Evolutionary conservation across 306 rosid genomes (phyloP).

Genomic region (Quillaja saponaria): DNA sequence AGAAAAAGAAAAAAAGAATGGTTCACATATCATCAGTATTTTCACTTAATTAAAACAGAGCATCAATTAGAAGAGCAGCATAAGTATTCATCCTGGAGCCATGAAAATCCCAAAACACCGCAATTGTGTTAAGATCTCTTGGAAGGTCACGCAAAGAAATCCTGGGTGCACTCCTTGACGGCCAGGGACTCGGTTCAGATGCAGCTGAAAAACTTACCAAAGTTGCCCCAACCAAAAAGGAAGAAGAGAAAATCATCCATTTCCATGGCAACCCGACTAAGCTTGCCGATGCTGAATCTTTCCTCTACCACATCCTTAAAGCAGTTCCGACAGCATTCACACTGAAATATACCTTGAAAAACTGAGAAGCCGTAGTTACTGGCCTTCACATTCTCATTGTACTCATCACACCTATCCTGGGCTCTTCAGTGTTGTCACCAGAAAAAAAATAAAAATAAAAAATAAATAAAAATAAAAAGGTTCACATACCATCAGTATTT

Average conservation of each 20-base stretch:
- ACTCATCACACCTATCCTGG: too few relatives aligned
- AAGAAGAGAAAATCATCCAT: slow-evolving; percentile 56
- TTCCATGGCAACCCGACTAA: slow-evolving; percentile 60
- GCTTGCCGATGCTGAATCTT: slow-evolving; percentile 79
- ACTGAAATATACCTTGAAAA: not conserved
- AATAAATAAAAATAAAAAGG: too few relatives aligned
- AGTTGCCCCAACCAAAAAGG: slow-evolving; percentile 71
- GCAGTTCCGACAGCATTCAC: slow-evolving; percentile 70
- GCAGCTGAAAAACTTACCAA: slow-evolving; percentile 76
- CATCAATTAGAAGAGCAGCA: too few relatives aligned
- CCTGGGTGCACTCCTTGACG: slow-evolving; percentile 62
- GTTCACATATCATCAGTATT: too few relatives aligned
- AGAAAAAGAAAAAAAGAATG: too few relatives aligned
- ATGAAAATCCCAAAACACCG: slow-evolving; percentile 71
- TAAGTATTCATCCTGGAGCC: slow-evolving; percentile 67
- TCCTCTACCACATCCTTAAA: slow-evolving; percentile 65
- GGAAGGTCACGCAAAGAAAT: slow-evolving; percentile 59
- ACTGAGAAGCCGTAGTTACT: too few relatives aligned
- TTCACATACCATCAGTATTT: too few relatives aligned
- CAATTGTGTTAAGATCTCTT: slow-evolving; percentile 70
- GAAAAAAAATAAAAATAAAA: too few relatives aligned
- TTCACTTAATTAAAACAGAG: too few relatives aligned
- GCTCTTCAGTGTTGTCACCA: too few relatives aligned
- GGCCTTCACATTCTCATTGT: too few relatives aligned
- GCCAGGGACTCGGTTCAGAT: slow-evolving; percentile 63